These are phyloP conservation scores for Glutinoglossum americanum DNA, from an alignment of 495 filamentous ascomycete genomes.

Conservation along the genomic window DNA sequence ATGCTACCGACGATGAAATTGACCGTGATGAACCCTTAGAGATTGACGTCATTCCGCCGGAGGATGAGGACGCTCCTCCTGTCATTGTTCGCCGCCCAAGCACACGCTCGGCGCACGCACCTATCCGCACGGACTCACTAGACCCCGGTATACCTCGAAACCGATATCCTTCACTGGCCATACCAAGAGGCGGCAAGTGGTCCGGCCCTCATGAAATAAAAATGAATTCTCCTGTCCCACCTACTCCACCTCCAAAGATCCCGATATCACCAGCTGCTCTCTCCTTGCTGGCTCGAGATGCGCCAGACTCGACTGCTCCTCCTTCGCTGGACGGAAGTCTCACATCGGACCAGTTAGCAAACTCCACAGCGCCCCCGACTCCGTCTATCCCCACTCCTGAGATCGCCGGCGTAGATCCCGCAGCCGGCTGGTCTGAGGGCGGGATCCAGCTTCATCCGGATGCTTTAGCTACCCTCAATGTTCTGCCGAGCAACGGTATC, in stretches of 20 bases:
- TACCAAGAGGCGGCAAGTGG: conserved; percentile 42
- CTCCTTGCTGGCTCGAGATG: conserved; percentile 38
- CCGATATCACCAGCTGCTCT: conserved; percentile 55
- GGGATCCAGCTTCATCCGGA: conserved; percentile 56
- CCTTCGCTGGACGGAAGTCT: conserved; percentile 79
- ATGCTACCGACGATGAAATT: conserved; percentile 50
- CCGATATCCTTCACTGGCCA: conserved; percentile 46
- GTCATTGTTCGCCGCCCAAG: conserved; percentile 18
- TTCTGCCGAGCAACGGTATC: conserved; percentile 37
- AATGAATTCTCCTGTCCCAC: conserved; percentile 46
- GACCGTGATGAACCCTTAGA: conserved; percentile 11
- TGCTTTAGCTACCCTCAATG: conserved; percentile 56
- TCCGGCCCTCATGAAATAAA: conserved; percentile 21
- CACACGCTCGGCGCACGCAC: conserved; percentile 18
- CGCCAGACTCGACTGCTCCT: conserved; percentile 55
- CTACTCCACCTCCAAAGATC: conserved; percentile 54
- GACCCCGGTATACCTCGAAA: conserved; percentile 22
- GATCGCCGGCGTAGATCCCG: conserved; percentile 13
- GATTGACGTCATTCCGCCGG: conserved; percentile 14
- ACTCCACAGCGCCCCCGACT: conserved; percentile 58
- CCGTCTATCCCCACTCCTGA: conserved; percentile 28
- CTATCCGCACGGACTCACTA: conserved; percentile 16
- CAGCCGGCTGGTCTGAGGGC: conserved; percentile 16
- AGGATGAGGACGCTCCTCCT: not conserved
- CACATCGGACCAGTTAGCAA: conserved; percentile 63